These are phyloP conservation scores for Forsythia suspensa DNA, from an alignment of 257 asterid species.

Conservation along the genomic window DNA sequence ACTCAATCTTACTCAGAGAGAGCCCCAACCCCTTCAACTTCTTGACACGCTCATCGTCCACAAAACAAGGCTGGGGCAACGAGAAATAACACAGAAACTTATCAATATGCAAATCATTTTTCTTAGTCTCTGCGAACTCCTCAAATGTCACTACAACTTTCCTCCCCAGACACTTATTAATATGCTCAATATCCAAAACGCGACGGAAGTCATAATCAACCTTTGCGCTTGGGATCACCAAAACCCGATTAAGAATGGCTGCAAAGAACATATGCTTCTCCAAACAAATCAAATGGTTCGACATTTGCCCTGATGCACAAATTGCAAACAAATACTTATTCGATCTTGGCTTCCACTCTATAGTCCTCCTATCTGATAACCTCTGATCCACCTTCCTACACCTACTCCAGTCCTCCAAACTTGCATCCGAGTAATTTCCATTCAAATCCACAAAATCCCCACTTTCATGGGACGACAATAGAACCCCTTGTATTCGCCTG, in stretches of 20 bases:
- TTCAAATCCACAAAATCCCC: conserved; percentile 32
- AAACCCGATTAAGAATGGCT: conserved; percentile 67
- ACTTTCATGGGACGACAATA: conserved; percentile 67
- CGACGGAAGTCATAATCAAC: conserved; percentile 80
- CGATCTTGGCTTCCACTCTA: conserved; percentile 80
- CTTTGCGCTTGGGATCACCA: conserved; percentile 86
- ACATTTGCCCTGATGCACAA: conserved; percentile 95
- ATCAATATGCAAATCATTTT: conserved; percentile 65
- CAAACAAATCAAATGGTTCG: conserved; percentile 91
- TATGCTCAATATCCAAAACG: conserved; percentile 80
- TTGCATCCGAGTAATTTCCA: conserved; percentile 49
- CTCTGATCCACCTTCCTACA: conserved; percentile 73
- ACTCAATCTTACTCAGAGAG: conserved; percentile 64
- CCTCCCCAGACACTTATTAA: conserved; percentile 76
- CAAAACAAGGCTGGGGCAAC: conserved; percentile 71
- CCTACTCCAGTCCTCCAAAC: conserved; percentile 42
- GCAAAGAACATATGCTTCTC: conserved; percentile 98
- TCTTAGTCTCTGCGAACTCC: conserved; percentile 67
- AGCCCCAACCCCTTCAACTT: conserved; percentile 81
- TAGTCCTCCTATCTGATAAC: conserved; percentile 57
- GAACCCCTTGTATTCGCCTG: conserved; percentile 64
- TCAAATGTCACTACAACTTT: conserved; percentile 85
- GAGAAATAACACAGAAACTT: conserved; percentile 90
- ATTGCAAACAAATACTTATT: conserved; percentile 83
- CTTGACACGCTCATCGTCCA: conserved; percentile 85